Evolutionary conservation across 2,329 filamentous ascomycete genomes (phyloP).

Genomic region (Talaromyces atroroseus): DNA sequence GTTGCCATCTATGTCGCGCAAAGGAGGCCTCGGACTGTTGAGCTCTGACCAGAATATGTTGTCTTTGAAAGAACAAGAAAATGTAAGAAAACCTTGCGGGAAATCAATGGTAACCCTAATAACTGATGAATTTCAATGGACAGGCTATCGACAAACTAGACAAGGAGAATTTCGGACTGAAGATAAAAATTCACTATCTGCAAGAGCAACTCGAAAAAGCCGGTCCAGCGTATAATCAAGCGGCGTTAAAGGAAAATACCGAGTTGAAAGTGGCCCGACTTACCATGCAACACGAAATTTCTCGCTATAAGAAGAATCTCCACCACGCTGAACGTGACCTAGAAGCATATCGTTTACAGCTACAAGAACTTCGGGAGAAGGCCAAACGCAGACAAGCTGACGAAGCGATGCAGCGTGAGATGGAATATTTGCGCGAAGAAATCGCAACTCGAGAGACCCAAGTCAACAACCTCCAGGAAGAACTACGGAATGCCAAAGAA

Average conservation of each 20-base stretch:
- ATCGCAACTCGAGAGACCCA: conserved; percentile 44
- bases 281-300: conserved; percentile 81
- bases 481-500: conserved; percentile 53
- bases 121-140: not conserved
- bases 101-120: not conserved
- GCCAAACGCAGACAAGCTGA: conserved; percentile 70
- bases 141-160: conserved; percentile 85
- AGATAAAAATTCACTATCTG: conserved; percentile 94
- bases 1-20: conserved; percentile 61
- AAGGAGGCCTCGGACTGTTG: conserved; percentile 58
- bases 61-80: conserved; percentile 89
- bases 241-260: conserved; percentile 87
- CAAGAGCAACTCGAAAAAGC: conserved; percentile 84
- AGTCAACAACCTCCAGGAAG: conserved; percentile 41
- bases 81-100: conserved; percentile 47
- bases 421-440: conserved; percentile 47
- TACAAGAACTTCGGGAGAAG: conserved; percentile 76
- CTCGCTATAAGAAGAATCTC: conserved; percentile 79
- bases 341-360: conserved; percentile 74
- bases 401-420: conserved; percentile 61
- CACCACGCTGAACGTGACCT: conserved; percentile 78
- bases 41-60: conserved; percentile 79
- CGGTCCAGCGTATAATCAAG: conserved; percentile 83
- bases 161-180: conserved; percentile 96
- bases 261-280: conserved; percentile 91